A percentile compares a stretch with the other conserved stretches of the same genome.
These are phyloP conservation scores for Capsicum pubescens DNA, from an alignment of 257 asterid species.

Conservation along the genomic window DNA sequence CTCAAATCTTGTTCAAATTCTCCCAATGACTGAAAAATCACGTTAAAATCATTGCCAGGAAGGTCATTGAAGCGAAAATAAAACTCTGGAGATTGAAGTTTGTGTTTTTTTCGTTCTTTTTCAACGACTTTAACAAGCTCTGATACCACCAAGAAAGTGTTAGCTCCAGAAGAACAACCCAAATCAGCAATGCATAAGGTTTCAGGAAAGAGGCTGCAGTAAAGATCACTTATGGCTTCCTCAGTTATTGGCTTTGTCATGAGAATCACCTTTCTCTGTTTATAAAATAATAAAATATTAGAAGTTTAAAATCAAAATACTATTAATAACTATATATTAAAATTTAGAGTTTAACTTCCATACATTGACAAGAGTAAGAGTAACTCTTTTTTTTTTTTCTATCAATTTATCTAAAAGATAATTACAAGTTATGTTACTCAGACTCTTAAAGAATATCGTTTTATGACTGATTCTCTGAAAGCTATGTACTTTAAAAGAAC, in stretches of 20 bases:
- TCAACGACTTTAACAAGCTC: conserved; percentile 41
- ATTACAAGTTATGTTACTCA: too few relatives aligned
- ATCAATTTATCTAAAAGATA: too few relatives aligned
- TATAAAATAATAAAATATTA: background rate
- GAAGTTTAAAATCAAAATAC: background rate
- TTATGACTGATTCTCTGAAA: too few relatives aligned
- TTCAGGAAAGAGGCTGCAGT: background rate
- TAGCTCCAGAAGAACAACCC: conserved; percentile 36
- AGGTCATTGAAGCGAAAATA: conserved; percentile 65
- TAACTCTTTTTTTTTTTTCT: too few relatives aligned
- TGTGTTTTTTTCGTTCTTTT: conserved; percentile 29
- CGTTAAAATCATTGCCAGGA: conserved; percentile 69
- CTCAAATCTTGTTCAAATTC: conserved; percentile 35
- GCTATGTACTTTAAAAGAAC: too few relatives aligned
- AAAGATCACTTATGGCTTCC: conserved; percentile 48
- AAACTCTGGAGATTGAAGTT: conserved; percentile 47
- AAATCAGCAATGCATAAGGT: conserved; percentile 28
- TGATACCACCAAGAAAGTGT: conserved; percentile 33
- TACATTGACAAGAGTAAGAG: background rate
- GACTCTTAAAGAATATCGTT: too few relatives aligned
- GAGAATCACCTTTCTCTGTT: conserved; percentile 50
- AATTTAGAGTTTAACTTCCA: background rate
- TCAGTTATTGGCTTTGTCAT: conserved; percentile 48
- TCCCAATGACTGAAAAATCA: conserved; percentile 52
- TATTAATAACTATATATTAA: background rate